Evolutionary conservation across 768 basidiomycete genomes (phyloP).

Genomic region (Leccinellum rugosiceps): DNA sequence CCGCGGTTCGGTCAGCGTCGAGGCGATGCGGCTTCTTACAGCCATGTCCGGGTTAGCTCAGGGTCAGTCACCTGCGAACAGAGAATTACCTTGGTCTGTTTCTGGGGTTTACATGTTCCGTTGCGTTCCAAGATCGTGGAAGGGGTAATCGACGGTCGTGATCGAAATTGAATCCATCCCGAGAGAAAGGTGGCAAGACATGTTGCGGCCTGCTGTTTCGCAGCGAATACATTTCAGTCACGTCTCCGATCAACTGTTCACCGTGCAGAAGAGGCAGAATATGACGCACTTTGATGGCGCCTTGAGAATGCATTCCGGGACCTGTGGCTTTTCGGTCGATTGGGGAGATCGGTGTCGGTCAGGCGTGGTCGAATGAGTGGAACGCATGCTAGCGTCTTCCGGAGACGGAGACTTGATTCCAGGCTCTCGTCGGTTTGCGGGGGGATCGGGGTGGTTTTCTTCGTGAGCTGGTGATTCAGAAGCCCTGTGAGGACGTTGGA

Average conservation of each 20-base stretch:
- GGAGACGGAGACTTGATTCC: slow-evolving; percentile 17
- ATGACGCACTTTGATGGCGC: slow-evolving; percentile 25
- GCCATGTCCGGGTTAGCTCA: slow-evolving; percentile 19
- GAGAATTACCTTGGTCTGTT: slow-evolving; percentile 26
- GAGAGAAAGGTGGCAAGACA: slow-evolving; percentile 32
- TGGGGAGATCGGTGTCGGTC: slow-evolving; percentile 20
- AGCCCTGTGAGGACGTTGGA: slow-evolving; percentile 24
- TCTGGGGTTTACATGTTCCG: slow-evolving; percentile 20
- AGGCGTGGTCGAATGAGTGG: slow-evolving; percentile 15
- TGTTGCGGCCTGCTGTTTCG: slow-evolving; percentile 33
- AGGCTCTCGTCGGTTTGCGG: slow-evolving; percentile 10
- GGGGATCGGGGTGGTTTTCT: slow-evolving; percentile 16
- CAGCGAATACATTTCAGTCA: slow-evolving; percentile 18
- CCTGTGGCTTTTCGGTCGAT: slow-evolving; percentile 18
- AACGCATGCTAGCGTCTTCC: slow-evolving; percentile 22
- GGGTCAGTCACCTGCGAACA: slow-evolving; percentile 4
- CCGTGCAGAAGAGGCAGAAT: slow-evolving; percentile 6
- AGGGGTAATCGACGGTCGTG: slow-evolving; percentile 32
- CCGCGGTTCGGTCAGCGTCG: slow-evolving; percentile 18
- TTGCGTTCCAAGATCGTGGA: slow-evolving; percentile 30
- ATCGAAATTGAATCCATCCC: slow-evolving; percentile 32
- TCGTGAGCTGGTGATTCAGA: slow-evolving; percentile 29
- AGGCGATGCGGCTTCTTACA: slow-evolving; percentile 21
- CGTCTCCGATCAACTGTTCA: slow-evolving; percentile 26
- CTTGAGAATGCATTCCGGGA: slow-evolving; percentile 21